Conservation (phyloP, 1,284 basidiomycete species). For the Chondrostereum purpureum region DNA sequence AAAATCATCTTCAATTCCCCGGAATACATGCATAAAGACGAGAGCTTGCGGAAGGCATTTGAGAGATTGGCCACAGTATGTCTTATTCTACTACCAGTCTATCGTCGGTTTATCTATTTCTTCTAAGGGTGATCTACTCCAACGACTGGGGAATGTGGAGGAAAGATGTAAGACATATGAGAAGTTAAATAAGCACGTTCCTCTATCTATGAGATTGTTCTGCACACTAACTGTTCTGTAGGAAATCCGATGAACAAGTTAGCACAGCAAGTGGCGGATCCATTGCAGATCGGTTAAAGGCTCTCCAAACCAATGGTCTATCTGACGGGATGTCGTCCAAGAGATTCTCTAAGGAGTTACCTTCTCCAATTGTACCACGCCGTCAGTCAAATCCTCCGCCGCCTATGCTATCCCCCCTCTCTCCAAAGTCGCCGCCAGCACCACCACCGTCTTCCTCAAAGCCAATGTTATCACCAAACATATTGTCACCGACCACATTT, state of each 20-base stretch:
- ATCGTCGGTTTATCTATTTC: slow-evolving; percentile 4
- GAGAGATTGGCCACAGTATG: slow-evolving; percentile 53
- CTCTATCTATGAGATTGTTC: slow-evolving; percentile 9
- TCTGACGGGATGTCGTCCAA: slow-evolving; percentile 42
- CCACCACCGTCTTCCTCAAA: slow-evolving; percentile 23
- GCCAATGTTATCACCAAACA: slow-evolving; percentile 26
- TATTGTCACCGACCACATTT: slow-evolving; percentile 13
- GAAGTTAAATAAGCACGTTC: slow-evolving; percentile 26
- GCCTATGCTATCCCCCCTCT: slow-evolving; percentile 18
- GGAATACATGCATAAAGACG: slow-evolving; percentile 46
- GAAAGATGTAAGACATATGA: slow-evolving; percentile 52
- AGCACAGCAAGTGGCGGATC: slow-evolving; percentile 38
- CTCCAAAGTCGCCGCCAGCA: slow-evolving; percentile 22
- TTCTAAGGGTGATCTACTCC: slow-evolving; percentile 31
- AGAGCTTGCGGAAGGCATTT: slow-evolving; percentile 56
- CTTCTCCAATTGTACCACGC: slow-evolving; percentile 20
- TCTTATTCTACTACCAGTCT: slow-evolving; percentile 14
- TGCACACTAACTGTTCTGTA: slow-evolving; percentile 9
- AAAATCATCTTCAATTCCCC: slow-evolving; percentile 50
- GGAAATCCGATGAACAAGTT: slow-evolving; percentile 23
- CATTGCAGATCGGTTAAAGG: slow-evolving; percentile 66
- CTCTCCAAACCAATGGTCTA: slow-evolving; percentile 63
- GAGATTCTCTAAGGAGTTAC: slow-evolving; percentile 44
- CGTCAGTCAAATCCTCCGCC: slow-evolving; percentile 14
- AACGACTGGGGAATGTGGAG: slow-evolving; percentile 46